phyloP scores from a whole-genome alignment of 164 flowering plant species.

The Chimonanthus salicifolius region DNA sequence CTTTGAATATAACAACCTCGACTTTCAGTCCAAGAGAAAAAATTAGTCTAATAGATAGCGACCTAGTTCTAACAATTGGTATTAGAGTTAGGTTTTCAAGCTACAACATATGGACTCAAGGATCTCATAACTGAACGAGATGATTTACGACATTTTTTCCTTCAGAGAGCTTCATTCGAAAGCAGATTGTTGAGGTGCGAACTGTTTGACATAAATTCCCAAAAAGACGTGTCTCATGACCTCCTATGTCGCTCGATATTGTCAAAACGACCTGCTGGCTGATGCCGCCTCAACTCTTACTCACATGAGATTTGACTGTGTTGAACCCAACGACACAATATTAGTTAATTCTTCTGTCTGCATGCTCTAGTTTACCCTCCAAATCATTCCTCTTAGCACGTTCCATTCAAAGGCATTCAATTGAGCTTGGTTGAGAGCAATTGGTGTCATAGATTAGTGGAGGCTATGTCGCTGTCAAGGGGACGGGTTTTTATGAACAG shows the following conservation, averaged over 20 bases:
- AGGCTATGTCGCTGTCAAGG: slow-evolving; percentile 4
- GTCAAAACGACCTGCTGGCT: slow-evolving; percentile 3
- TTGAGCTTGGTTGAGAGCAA: neutral
- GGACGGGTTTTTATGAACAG: slow-evolving; percentile 11
- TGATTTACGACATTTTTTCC: too few relatives aligned
- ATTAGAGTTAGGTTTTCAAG: too few relatives aligned
- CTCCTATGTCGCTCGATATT: slow-evolving; percentile 8
- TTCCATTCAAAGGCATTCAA: slow-evolving; percentile 3
- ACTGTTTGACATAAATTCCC: slow-evolving; percentile 2
- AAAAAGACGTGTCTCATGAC: slow-evolving; percentile 10
- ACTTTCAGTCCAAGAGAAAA: too few relatives aligned
- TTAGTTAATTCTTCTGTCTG: slow-evolving; percentile 9
- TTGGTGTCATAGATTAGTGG: slow-evolving; percentile 2
- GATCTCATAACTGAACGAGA: too few relatives aligned
- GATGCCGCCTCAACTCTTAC: slow-evolving; percentile 1
- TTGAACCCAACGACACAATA: slow-evolving; percentile 8
- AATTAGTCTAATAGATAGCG: too few relatives aligned
- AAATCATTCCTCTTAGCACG: neutral
- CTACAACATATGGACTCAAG: too few relatives aligned
- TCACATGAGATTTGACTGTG: neutral
- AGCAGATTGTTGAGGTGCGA: too few relatives aligned
- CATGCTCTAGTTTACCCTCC: neutral
- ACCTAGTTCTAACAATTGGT: too few relatives aligned
- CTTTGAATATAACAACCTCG: too few relatives aligned
- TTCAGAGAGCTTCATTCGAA: too few relatives aligned